Conservation (phyloP, 73 alveolate species). For the Tetrahymena malaccensis region DNA sequence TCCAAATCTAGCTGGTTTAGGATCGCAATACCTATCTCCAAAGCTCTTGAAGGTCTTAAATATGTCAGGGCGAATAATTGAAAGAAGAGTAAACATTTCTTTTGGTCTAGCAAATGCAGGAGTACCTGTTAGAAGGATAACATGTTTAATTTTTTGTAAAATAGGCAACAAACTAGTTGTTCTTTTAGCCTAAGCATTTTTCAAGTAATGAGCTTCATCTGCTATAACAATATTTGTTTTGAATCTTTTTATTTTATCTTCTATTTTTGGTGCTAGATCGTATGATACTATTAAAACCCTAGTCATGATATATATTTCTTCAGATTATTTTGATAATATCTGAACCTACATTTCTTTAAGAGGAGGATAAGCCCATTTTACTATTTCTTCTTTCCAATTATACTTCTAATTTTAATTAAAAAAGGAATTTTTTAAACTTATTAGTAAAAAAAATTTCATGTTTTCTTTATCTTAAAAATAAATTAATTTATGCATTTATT, state of each 20-base stretch:
- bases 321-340: conserved; percentile 50
- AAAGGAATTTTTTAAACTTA: too few species aligned
- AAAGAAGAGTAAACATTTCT: conserved; percentile 78
- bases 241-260: conserved; percentile 54
- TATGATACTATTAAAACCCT: conserved; percentile 82
- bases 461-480: too few species aligned
- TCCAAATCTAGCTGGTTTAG: conserved; percentile 60
- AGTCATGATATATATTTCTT: conserved; percentile 60
- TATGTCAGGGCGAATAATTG: conserved; percentile 86
- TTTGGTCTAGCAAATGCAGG: conserved; percentile 92
- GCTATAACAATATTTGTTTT: conserved; percentile 73
- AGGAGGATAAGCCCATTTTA: conserved; percentile 67
- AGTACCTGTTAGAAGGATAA: conserved; percentile 81
- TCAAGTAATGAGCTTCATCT: conserved; percentile 93
- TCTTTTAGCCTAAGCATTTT: conserved; percentile 73
- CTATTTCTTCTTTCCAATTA: conserved; percentile 87
- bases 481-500: too few species aligned
- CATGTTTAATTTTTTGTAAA: conserved; percentile 71
- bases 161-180: conserved; percentile 79
- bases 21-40: conserved; percentile 89
- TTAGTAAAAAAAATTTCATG: too few species aligned
- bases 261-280: conserved; percentile 75
- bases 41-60: conserved; percentile 66
- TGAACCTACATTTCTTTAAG: conserved; percentile 51
- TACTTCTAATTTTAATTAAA: not conserved